Conservation (phyloP, 306 rosid species). For the Quercus robur region DNA sequence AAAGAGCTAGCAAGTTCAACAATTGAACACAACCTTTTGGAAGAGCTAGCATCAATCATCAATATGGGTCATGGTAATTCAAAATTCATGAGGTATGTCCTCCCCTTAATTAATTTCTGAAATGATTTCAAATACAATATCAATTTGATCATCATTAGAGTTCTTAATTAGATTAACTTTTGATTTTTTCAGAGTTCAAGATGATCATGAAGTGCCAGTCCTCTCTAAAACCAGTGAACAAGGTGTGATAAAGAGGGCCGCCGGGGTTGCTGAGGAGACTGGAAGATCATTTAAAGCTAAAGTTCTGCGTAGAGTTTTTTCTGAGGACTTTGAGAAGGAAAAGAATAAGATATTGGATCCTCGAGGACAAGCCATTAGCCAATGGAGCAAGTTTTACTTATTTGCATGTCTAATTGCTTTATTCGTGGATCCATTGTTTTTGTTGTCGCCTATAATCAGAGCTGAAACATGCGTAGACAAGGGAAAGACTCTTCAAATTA, state of each 20-base stretch:
- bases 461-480: slow-evolving; percentile 42
- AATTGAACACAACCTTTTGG: background rate
- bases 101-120: background rate
- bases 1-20: too few species aligned
- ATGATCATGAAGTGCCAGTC: slow-evolving; percentile 32
- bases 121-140: too few species aligned
- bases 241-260: background rate
- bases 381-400: slow-evolving; percentile 54
- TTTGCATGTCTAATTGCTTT: slow-evolving; percentile 42
- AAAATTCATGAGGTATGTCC: slow-evolving; percentile 61
- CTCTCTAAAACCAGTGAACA: slow-evolving; percentile 7
- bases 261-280: slow-evolving; percentile 15
- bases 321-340: slow-evolving; percentile 50
- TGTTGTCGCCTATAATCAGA: slow-evolving; percentile 37
- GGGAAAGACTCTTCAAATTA: slow-evolving; percentile 30
- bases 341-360: slow-evolving; percentile 46
- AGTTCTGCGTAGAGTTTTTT: slow-evolving; percentile 50
- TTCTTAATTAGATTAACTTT: background rate
- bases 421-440: slow-evolving; percentile 55
- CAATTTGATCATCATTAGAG: background rate
- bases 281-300: slow-evolving; percentile 34
- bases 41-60: background rate
- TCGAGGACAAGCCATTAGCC: slow-evolving; percentile 35
- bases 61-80: slow-evolving; percentile 23
- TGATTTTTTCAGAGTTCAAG: slow-evolving; percentile 31